Evolutionary conservation across 176 grass and related monocot genomes (phyloP).

Genomic region (Aegilops sharonensis): DNA sequence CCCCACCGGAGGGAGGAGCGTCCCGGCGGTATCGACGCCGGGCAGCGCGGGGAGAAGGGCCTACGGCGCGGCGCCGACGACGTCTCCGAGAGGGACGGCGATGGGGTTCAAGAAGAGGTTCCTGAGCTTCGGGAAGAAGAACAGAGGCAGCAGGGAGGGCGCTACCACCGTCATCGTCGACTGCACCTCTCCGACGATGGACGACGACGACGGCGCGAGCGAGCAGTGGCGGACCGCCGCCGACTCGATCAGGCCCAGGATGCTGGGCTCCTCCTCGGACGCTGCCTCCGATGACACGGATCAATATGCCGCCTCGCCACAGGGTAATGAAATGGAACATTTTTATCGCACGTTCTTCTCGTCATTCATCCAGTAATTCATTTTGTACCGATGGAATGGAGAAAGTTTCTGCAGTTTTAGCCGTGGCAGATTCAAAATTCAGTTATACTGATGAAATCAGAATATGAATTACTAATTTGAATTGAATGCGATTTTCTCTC

Average conservation of each 20-base stretch:
- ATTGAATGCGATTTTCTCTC: background rate
- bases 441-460: background rate
- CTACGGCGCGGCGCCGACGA: constrained; percentile 13
- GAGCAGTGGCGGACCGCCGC: constrained; percentile 18
- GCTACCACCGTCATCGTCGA: constrained; percentile 45
- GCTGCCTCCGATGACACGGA: constrained; percentile 25
- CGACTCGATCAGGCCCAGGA: constrained; percentile 41
- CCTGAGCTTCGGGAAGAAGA: constrained; percentile 72
- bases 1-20: constrained; percentile 24
- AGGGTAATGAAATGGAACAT: constrained; percentile 5
- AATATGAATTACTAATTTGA: background rate
- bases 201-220: constrained; percentile 30
- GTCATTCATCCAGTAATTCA: background rate
- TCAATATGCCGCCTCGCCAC: background rate
- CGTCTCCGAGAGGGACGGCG: constrained; percentile 30
- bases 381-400: background rate
- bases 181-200: constrained; percentile 31
- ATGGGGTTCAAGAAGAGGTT: constrained; percentile 74
- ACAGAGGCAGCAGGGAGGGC: constrained; percentile 30
- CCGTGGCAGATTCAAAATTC: background rate
- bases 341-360: background rate
- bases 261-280: constrained; percentile 28
- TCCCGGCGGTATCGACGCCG: constrained; percentile 3
- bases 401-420: background rate
- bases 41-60: background rate